Evolutionary conservation across 2,329 filamentous ascomycete species (phyloP), one percentile per base, ranked within the genome.

Genomic region (Seiridium cupressi): DNA sequence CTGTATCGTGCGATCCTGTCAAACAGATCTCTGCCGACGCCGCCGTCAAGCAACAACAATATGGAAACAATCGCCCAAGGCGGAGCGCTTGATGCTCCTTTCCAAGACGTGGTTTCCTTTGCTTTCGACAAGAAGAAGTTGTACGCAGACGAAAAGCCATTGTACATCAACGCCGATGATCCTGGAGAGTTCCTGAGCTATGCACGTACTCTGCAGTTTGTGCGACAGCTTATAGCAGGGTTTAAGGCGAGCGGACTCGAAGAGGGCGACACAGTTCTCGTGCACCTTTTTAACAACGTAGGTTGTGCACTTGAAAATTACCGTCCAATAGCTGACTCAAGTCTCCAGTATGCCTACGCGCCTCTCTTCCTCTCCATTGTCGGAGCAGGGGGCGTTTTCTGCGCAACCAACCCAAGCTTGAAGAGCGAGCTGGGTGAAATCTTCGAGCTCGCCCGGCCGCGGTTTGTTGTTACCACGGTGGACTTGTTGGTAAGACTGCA

Each of bases 321-420:
- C 7, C 13, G 38, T 32, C n/a, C 18, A 36, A 13, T 5, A 32
- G 11, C 31, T 53, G 10, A 53, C 31, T 8, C 38, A 42, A 42
- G 9, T 64, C 68, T 42, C 70, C 75, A 76, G 70, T 70, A 77
- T 63, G 65, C 70, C 51, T 79, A 77, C 63, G 74, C 75, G 5
- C 58, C 77, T 18, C 60, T 79, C 8, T 73, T 72, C 55, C 64
- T 78, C 9, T 74, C 70, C n/a, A 75, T 78, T 58, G 76, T 82
- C 62, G 79, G 78, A 32, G 76, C 78, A 42, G 77, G 77, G 13
- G 80, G 77, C 55, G 71, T 79, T 46, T 82, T 80, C 67, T 79
- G 81, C 63, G 81, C 80, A n/a, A 76, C 78, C 13, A 84, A 84
- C 63, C 75, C 79, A 3, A 73, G 74, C 11, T 82, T 78, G 63